Percentiles rank a stretch among this genome's conserved stretches.
Conservation (phyloP, 257 asterid genomes). For the Orobanche coerulescens region DNA sequence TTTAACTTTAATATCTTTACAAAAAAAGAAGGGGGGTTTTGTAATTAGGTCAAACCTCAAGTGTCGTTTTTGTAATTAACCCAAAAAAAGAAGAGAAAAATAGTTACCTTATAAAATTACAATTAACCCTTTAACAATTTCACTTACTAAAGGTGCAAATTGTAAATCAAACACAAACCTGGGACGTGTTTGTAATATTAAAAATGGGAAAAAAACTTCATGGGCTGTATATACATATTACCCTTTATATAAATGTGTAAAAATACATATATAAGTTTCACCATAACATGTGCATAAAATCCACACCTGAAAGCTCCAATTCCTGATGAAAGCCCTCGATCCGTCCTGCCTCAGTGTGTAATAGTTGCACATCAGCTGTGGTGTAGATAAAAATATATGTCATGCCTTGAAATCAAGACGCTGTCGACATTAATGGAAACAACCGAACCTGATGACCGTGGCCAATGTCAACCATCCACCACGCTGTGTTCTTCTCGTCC, state of each 20-base stretch:
- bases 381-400: background rate
- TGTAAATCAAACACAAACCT: too few species aligned
- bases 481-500: conserved; percentile 53
- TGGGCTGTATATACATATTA: background rate
- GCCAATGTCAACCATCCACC: conserved; percentile 98
- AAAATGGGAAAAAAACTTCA: too few species aligned
- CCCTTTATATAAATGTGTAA: background rate
- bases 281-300: background rate
- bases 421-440: background rate
- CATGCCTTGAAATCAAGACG: background rate
- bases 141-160: too few species aligned
- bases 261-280: background rate
- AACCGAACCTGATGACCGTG: conserved; percentile 76
- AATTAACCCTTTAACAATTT: too few species aligned
- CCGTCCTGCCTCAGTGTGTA: conserved; percentile 96
- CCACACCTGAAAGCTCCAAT: conserved; percentile 82
- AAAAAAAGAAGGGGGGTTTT: too few species aligned
- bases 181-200: too few species aligned
- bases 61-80: too few species aligned
- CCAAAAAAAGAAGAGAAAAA: too few species aligned
- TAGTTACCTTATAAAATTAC: too few species aligned
- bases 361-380: conserved; percentile 92
- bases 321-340: conserved; percentile 67
- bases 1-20: too few species aligned
- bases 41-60: too few species aligned